phyloP scores from a whole-genome alignment of 2,329 filamentous ascomycete genomes.

The Fusarium circinatum region DNA sequence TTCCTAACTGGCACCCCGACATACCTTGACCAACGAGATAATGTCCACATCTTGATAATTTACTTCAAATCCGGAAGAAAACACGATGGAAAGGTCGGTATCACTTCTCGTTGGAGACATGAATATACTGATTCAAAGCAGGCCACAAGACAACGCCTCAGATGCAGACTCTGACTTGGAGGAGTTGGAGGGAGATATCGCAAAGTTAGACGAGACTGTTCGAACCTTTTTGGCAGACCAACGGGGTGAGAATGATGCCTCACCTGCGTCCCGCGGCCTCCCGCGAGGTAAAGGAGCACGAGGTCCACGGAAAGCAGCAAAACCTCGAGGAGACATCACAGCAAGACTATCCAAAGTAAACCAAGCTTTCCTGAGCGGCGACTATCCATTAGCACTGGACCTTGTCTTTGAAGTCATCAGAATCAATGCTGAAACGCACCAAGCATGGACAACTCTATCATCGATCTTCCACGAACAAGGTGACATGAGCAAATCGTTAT shows the following conservation, averaged over 20 bases:
- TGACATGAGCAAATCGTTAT: constrained; percentile 65
- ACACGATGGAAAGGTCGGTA: constrained; percentile 10
- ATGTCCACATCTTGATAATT: neutral
- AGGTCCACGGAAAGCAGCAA: constrained; percentile 69
- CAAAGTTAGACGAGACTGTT: constrained; percentile 55
- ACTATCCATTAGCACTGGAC: constrained; percentile 68
- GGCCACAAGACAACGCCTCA: constrained; percentile 44
- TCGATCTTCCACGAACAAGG: constrained; percentile 71
- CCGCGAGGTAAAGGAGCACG: constrained; percentile 48
- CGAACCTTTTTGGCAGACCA: constrained; percentile 54
- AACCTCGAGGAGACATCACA: constrained; percentile 78
- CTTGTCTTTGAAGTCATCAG: constrained; percentile 72
- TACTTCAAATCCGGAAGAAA: neutral
- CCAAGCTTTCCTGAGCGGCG: constrained; percentile 70
- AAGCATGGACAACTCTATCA: constrained; percentile 71
- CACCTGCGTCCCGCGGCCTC: constrained; percentile 32
- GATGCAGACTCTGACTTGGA: constrained; percentile 59
- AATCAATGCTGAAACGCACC: constrained; percentile 73
- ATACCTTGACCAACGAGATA: neutral
- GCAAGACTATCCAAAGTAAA: constrained; percentile 73
- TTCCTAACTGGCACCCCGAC: neutral
- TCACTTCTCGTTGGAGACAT: neutral
- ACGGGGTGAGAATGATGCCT: constrained; percentile 40
- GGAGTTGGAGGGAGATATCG: constrained; percentile 56
- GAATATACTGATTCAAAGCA: constrained; percentile 9